These are phyloP conservation scores for Lodderomyces pseudojiufengensis DNA, from an alignment of 1,139 yeast species.

Conservation along the genomic window DNA sequence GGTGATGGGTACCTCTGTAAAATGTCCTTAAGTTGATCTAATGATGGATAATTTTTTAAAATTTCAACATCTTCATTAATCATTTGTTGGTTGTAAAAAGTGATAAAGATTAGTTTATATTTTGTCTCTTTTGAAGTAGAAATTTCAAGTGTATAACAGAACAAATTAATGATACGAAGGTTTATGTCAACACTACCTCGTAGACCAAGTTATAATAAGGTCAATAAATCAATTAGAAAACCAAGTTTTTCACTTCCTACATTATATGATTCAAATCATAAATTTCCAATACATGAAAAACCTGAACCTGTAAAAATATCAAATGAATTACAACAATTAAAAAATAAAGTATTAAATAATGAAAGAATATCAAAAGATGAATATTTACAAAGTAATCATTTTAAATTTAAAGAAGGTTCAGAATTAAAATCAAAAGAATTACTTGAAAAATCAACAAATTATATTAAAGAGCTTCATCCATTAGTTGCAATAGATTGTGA, in stretches of 20 bases:
- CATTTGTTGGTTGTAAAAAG: constrained; percentile 3
- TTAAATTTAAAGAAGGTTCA: constrained; percentile 17
- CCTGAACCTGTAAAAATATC: background rate
- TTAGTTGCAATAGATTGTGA: constrained; percentile 65
- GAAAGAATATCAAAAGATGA: constrained; percentile 6
- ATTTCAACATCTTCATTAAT: constrained; percentile 10
- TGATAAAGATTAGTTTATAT: too few relatives aligned
- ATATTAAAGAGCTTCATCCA: constrained; percentile 31
- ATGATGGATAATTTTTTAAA: constrained; percentile 22
- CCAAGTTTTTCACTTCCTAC: background rate
- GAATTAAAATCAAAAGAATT: constrained; percentile 14
- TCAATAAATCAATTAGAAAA: background rate
- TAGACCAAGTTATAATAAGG: background rate
- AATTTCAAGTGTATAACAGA: too few relatives aligned
- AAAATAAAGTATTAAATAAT: constrained; percentile 1
- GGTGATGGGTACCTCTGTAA: constrained; percentile 9
- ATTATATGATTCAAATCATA: background rate
- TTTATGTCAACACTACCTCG: background rate
- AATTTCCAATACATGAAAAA: constrained; percentile 1
- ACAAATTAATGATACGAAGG: too few relatives aligned
- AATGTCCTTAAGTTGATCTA: constrained; percentile 14
- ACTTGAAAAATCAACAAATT: constrained; percentile 24
- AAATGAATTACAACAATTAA: constrained; percentile 2
- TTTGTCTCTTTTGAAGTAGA: too few relatives aligned
- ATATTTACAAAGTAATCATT: constrained; percentile 20